Conservation (phyloP, 257 asterid species). For the Scutellaria baicalensis region DNA sequence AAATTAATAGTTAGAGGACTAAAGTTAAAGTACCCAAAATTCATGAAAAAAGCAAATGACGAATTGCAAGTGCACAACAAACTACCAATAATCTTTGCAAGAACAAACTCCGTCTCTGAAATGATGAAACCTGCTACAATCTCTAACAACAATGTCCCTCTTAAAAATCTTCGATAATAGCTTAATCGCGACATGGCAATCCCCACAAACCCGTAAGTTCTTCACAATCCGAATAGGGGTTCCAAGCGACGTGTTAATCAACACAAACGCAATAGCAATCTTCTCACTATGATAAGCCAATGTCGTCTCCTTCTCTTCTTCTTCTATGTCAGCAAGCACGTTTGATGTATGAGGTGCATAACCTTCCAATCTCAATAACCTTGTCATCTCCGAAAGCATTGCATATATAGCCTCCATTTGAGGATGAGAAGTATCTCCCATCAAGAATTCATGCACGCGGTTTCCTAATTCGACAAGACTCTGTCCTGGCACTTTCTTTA, state of each 20-base stretch:
- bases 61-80: too few species aligned
- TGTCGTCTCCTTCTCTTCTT: conserved; percentile 87
- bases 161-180: conserved; percentile 47
- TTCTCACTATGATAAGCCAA: conserved; percentile 76
- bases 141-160: conserved; percentile 74
- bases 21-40: too few species aligned
- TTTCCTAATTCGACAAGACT: conserved; percentile 77
- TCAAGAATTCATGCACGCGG: conserved; percentile 52
- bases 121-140: conserved; percentile 85
- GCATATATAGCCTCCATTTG: conserved; percentile 49
- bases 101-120: conserved; percentile 64
- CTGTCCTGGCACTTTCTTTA: conserved; percentile 68
- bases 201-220: conserved; percentile 77
- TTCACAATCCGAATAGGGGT: conserved; percentile 58
- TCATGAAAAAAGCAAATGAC: too few species aligned
- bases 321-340: conserved; percentile 80
- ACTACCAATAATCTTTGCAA: conserved; percentile 85
- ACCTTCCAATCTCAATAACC: conserved; percentile 56
- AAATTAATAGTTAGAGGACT: too few species aligned
- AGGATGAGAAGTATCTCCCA: conserved; percentile 72
- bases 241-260: conserved; percentile 59
- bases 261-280: conserved; percentile 65
- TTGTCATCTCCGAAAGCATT: conserved; percentile 76
- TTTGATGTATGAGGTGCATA: conserved; percentile 61
- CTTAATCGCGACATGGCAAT: conserved; percentile 74